A percentile compares a stretch with the other conserved stretches of the same genome.
Evolutionary conservation across 208 protist genomes (phyloP).

Genomic region (Trypanosoma melophagium): DNA sequence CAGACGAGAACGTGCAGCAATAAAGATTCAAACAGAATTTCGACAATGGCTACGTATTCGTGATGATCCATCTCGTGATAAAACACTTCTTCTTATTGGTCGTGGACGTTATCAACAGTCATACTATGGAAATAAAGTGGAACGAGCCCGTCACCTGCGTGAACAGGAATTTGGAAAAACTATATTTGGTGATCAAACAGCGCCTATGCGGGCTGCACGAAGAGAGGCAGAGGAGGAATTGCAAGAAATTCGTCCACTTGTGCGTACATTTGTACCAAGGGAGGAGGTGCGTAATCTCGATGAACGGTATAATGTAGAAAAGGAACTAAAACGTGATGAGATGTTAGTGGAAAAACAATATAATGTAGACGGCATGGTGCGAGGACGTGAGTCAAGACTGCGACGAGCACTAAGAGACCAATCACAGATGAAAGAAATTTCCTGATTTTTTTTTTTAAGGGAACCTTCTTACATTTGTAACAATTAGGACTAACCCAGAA

Average conservation of each 20-base stretch:
- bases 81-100: slow-evolving; percentile 39
- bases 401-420: not conserved
- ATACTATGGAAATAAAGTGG: slow-evolving; percentile 37
- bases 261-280: slow-evolving; percentile 21
- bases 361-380: not conserved
- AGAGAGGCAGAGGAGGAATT: slow-evolving; percentile 23
- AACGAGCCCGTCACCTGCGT: slow-evolving; percentile 23
- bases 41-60: slow-evolving; percentile 50
- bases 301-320: slow-evolving; percentile 32
- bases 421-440: not conserved
- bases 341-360: slow-evolving; percentile 24
- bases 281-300: slow-evolving; percentile 21
- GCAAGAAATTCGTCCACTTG: slow-evolving; percentile 10
- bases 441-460: no score
- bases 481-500: no score
- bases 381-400: not conserved
- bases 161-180: slow-evolving; percentile 18
- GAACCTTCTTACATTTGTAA: no score
- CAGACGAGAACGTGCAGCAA: slow-evolving; percentile 42
- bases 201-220: slow-evolving; percentile 19
- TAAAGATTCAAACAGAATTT: slow-evolving; percentile 66
- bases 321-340: slow-evolving; percentile 47
- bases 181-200: slow-evolving; percentile 41
- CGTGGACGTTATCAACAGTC: slow-evolving; percentile 50
- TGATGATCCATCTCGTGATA: slow-evolving; percentile 39